Conservation (phyloP, 1,284 basidiomycete genomes). For the Trichosporon sp. region DNA sequence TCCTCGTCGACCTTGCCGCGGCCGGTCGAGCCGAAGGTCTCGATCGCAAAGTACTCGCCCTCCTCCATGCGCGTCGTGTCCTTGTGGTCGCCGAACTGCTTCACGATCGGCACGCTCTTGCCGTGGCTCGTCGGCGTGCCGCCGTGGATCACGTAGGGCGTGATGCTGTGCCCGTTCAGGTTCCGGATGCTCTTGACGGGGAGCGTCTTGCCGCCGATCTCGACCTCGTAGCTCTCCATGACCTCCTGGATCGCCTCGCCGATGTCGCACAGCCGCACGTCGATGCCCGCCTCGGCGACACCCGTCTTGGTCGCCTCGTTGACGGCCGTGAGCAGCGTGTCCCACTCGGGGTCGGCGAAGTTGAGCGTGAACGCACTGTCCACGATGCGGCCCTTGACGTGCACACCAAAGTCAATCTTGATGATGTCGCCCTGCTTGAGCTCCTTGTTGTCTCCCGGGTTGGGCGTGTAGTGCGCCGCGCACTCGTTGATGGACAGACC, state of each 20-base stretch:
- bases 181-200: slow-evolving; percentile 90
- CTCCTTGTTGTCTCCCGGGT: slow-evolving; percentile 87
- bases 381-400: slow-evolving; percentile 89
- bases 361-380: slow-evolving; percentile 94
- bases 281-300: slow-evolving; percentile 89
- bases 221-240: slow-evolving; percentile 98
- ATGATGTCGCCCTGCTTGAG: slow-evolving; percentile 82
- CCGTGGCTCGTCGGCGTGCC: slow-evolving; percentile 57
- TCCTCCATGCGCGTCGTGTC: slow-evolving; percentile 98
- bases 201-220: slow-evolving; percentile 78
- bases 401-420: slow-evolving; percentile 97
- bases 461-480: slow-evolving; percentile 96
- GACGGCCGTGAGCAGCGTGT: slow-evolving; percentile 86
- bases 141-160: slow-evolving; percentile 84
- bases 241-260: slow-evolving; percentile 94
- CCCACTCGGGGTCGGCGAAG: slow-evolving; percentile 81
- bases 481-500: slow-evolving; percentile 92
- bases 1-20: slow-evolving; percentile 86
- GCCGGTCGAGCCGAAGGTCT: slow-evolving; percentile 98
- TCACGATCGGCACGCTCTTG: slow-evolving; percentile 89
- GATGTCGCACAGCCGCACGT: slow-evolving; percentile 89
- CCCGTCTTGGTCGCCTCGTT: slow-evolving; percentile 92
- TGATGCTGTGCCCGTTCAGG: slow-evolving; percentile 88
- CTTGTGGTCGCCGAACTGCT: slow-evolving; percentile 63
- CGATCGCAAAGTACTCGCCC: slow-evolving; percentile 98